Base-by-base conservation (phyloP, 1,284 basidiomycete species). In the Singerocomus inundabilis region DNA sequence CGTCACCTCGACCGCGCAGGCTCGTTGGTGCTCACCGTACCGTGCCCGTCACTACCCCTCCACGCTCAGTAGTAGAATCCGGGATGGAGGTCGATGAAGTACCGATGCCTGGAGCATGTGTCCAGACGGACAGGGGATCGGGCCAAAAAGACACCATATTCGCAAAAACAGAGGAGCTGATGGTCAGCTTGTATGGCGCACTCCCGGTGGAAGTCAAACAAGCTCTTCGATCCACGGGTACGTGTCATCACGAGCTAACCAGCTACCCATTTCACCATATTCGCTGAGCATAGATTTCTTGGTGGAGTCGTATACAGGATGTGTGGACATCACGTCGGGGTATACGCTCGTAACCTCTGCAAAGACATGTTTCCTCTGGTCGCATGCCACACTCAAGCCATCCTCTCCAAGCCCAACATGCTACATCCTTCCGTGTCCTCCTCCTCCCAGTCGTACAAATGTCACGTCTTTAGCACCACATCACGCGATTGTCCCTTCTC, bases 361-460 rank as follows among this genome's bases (percentile, higher is more conserved):
- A 12, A 76, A 80, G 57, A 88, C 85, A 9, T 89, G 87, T 64
- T 91, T 88, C 66, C 85, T 90, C 31, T 91, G 88, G 88, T 85
- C 88, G 57, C 82, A 89, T 70, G 77, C 82, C 62, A 81, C 81
- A 51, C 56, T 74, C 65, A 54, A 45, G 39, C 68, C 64, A 25
- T 55, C 51, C 16, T 50, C 66, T 16, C 57, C 63, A 30, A 68
- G 64, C 13, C 87, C 88, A 13, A 91, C 87, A 9, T 91, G 89
- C 64, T 91, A 91, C 59, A 91, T 91, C 36, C 88, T 91, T 59
- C 74, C 82, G 15, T 87, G 84, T 62, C 85, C 85, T 10, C 71
- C 60, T 48, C 42, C 54, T 39, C 54, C 51, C 6, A 50, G 24
- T 18, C 51, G 73, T 64, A 62, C 73, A 60, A 63, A 76, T 12